Percentiles rank a stretch among this genome's conserved stretches.
phyloP scores from a whole-genome alignment of 345 rosid genomes.

The Cardamine occulta region DNA sequence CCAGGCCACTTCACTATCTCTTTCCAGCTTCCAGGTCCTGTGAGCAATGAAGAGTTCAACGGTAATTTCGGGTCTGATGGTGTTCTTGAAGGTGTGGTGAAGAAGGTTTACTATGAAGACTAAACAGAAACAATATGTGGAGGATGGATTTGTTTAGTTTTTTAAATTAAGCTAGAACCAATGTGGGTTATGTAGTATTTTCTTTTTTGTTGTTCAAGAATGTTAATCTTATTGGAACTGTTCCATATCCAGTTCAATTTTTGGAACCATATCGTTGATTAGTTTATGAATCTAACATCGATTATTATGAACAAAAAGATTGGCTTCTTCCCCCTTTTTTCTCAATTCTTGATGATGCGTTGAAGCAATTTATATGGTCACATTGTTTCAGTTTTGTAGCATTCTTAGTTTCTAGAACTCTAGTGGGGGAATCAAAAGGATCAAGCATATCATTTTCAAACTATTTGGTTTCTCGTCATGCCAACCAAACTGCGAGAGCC shows the following conservation, averaged over 20 bases:
- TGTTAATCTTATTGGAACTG: neutral
- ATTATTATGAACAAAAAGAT: neutral
- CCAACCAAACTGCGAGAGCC: no score
- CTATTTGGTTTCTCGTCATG: no score
- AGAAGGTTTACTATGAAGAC: slow-evolving; percentile 43
- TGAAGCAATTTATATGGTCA: neutral
- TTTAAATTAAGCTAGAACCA: neutral
- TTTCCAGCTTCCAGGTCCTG: slow-evolving; percentile 72
- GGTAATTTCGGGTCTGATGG: slow-evolving; percentile 57
- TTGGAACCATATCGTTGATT: neutral
- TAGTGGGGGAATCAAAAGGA: no score
- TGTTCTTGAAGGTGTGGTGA: slow-evolving; percentile 65
- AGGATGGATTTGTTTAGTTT: neutral
- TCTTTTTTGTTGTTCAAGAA: neutral
- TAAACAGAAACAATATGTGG: neutral
- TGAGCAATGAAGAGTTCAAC: slow-evolving; percentile 44
- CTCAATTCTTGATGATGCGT: neutral
- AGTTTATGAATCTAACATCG: neutral
- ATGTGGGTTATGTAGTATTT: neutral
- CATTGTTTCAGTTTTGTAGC: neutral
- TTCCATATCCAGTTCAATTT: neutral
- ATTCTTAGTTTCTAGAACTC: no score
- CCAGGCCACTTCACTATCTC: slow-evolving; percentile 67
- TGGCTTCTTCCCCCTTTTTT: neutral
- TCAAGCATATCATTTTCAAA: no score